phyloP scores from a whole-genome alignment of 2,329 filamentous ascomycete species.

The Lecanicillium sp. region DNA sequence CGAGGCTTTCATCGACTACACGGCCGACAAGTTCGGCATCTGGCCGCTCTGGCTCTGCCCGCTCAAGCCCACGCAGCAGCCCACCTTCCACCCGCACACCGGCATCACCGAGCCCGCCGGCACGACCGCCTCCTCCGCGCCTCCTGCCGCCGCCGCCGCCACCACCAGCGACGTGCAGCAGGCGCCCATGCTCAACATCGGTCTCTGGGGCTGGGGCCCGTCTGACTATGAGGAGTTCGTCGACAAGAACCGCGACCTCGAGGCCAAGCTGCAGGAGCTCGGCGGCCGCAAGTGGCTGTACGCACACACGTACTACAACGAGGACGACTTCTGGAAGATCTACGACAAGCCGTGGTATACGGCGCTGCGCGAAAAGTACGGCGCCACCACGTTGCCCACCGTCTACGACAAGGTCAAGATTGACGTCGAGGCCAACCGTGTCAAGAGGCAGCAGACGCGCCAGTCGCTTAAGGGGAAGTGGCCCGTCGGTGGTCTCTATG shows the following conservation, averaged over 20 bases:
- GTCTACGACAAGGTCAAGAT: constrained; percentile 68
- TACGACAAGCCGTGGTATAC: constrained; percentile 59
- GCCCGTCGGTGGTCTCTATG: constrained; percentile 54
- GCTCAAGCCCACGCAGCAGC: constrained; percentile 40
- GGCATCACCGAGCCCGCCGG: constrained; percentile 25
- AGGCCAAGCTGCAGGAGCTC: constrained; percentile 61
- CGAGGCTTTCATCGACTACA: constrained; percentile 51
- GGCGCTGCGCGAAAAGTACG: constrained; percentile 54
- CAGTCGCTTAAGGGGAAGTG: constrained; percentile 41
- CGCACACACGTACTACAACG: constrained; percentile 77
- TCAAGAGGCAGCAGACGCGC: constrained; percentile 32
- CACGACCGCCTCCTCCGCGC: not conserved
- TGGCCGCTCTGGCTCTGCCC: constrained; percentile 58
- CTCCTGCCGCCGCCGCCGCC: constrained; percentile 14
- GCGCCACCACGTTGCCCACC: constrained; percentile 54
- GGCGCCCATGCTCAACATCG: constrained; percentile 52
- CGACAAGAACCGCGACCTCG: constrained; percentile 62
- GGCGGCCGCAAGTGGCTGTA: constrained; percentile 84
- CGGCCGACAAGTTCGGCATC: constrained; percentile 42
- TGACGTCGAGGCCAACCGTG: constrained; percentile 39
- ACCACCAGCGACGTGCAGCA: constrained; percentile 17
- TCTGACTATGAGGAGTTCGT: constrained; percentile 54
- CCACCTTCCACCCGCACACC: constrained; percentile 52
- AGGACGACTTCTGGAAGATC: constrained; percentile 61
- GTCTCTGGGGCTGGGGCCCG: constrained; percentile 77